phyloP scores from a whole-genome alignment of 2,329 filamentous ascomycete species.

The Dendrostoma leiphaemia region DNA sequence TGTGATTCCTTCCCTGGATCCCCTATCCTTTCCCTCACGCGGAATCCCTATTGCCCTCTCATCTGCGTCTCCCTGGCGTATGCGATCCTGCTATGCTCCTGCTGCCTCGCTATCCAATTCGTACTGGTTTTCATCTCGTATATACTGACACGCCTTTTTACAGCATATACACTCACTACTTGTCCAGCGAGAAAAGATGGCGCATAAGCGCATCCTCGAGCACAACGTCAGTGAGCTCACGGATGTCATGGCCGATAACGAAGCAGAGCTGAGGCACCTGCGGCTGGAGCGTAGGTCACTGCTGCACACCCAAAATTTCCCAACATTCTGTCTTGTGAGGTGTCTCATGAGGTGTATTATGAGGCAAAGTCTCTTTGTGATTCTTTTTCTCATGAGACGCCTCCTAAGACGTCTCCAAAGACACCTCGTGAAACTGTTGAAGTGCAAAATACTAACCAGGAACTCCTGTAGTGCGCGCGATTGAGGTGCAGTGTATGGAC shows the following conservation, averaged over 20 bases:
- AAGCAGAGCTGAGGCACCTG: conserved; percentile 60
- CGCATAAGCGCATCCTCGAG: conserved; percentile 57
- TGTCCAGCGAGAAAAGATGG: conserved; percentile 54
- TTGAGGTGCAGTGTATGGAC: conserved; percentile 56
- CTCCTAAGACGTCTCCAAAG: no score
- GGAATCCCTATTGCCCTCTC: conserved; percentile 30
- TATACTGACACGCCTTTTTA: conserved; percentile 26
- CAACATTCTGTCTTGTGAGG: no score
- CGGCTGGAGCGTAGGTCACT: conserved; percentile 61
- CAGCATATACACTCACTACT: conserved; percentile 63
- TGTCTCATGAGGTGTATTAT: no score
- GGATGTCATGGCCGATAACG: conserved; percentile 53
- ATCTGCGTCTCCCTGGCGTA: not conserved
- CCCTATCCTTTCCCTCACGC: not conserved
- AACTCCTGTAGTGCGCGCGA: no score
- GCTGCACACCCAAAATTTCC: no score
- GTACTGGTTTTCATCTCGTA: not conserved
- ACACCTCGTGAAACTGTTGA: no score
- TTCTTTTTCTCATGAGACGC: no score
- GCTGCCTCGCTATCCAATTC: not conserved
- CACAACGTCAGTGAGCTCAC: conserved; percentile 59
- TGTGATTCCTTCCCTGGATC: conserved; percentile 26
- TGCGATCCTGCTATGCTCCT: no score
- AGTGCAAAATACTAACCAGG: no score
- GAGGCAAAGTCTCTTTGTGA: no score